Evolutionary conservation across 1,139 yeast genomes (phyloP), one percentile per base, ranked within the genome.

Genomic region (Yarrowia galli): DNA sequence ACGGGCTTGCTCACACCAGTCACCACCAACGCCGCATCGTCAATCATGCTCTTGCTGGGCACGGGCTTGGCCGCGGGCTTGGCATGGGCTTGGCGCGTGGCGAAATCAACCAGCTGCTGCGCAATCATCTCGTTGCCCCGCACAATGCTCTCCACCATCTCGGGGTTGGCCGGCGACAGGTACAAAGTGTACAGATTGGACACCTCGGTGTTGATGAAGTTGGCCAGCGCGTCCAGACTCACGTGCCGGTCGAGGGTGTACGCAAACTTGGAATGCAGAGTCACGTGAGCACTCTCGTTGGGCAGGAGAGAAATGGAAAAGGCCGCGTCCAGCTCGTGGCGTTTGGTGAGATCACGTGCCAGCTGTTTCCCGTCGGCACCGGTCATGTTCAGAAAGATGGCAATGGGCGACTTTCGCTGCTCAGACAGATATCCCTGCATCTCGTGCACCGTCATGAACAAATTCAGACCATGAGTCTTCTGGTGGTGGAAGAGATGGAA

Each of bases 401-500:
- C 87, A 71, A 91, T 81, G 1, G 88, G 88, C 0, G 93, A 72
- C 63, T 74, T 73, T 65, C 75, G 74, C 15, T 71, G 69, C 75
- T 93, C 98, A 10, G 78, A 78, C 15, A 77, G 76, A 73, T 92
- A 92, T 1, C 85, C 83, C 1, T 81, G 77, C 4, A 81, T 73
- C 72, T 89, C 96, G 74, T 93, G 97, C 0, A 97, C 98, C 0
- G 97, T 88, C 18, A 90, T 87, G 76, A 87, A 92, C 0, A 89
- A 75, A 46, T 65, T 65, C 22, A 65, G 63, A 5, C 68, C 68
- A 23, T 45, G 65, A 0, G 54, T 42, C 32, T 38, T 45, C 28
- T 54, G 65, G 42, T 65, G 69, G 56, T 84, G 87, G 80, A 93
- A 93, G 42, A 93, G 79, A 79, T 93, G 98, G 77, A 93, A 92